Conservation (phyloP, 768 basidiomycete species). For the Infundibulicybe gibba region DNA sequence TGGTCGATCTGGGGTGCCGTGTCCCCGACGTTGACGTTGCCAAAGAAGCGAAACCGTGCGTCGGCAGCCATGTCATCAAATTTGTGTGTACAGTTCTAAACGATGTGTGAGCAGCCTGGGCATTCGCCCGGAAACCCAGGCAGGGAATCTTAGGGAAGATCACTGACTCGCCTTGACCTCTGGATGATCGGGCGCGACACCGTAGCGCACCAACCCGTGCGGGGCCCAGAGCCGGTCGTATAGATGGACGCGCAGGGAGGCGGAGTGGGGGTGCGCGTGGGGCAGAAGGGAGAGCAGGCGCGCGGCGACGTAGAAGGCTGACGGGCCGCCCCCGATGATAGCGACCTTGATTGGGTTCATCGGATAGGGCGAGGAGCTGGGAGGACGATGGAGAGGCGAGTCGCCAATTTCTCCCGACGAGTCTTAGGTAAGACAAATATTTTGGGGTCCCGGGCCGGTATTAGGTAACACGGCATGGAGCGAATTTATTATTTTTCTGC, state of each 20-base stretch:
- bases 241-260: conserved; percentile 63
- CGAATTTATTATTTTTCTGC: no score
- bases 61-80: conserved; percentile 84
- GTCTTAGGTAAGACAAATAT: no score
- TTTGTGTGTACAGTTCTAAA: conserved; percentile 93
- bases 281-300: conserved; percentile 70
- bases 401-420: no score
- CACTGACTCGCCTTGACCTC: conserved; percentile 78
- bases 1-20: conserved; percentile 40
- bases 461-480: no score
- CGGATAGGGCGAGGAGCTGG: no score
- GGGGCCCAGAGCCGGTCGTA: conserved; percentile 94
- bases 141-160: background rate
- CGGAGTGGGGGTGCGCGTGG: conserved; percentile 15
- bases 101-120: background rate
- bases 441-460: no score
- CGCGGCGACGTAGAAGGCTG: conserved; percentile 94
- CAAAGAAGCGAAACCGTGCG: conserved; percentile 83
- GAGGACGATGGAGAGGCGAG: no score
- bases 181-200: conserved; percentile 97
- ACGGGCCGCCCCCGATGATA: conserved; percentile 91
- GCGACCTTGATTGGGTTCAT: conserved; percentile 61
- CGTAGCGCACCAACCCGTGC: conserved; percentile 92
- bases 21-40: conserved; percentile 70
- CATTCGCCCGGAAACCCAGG: no score